Conservation (phyloP, 768 basidiomycete species). For the Russula griseocarnosa region DNA sequence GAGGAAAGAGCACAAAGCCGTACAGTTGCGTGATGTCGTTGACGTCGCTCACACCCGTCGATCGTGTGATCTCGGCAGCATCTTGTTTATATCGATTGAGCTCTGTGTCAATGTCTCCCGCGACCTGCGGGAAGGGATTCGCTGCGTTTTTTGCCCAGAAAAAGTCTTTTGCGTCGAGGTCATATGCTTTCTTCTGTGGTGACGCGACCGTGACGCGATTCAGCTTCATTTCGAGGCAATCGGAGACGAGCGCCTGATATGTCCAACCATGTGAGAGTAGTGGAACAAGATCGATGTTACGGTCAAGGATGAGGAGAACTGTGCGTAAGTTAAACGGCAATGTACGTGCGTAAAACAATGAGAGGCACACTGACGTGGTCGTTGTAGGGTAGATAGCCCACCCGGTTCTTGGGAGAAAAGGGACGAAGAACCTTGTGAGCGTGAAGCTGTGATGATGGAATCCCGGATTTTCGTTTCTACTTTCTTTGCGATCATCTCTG, state of each 20-base stretch:
- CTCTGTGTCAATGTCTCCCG: constrained; percentile 93
- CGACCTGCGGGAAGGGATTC: constrained; percentile 96
- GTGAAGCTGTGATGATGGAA: constrained; percentile 64
- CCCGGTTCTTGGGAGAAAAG: constrained; percentile 78
- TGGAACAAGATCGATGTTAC: constrained; percentile 91
- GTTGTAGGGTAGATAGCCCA: constrained; percentile 79
- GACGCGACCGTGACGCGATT: constrained; percentile 86
- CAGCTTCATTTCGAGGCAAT: constrained; percentile 94
- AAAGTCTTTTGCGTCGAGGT: constrained; percentile 97
- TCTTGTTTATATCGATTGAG: constrained; percentile 92
- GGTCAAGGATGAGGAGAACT: constrained; percentile 92
- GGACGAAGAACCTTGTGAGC: constrained; percentile 55
- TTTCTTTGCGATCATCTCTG: constrained; percentile 98
- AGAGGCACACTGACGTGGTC: constrained; percentile 62
- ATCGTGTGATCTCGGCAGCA: constrained; percentile 93
- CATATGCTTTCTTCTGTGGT: constrained; percentile 80
- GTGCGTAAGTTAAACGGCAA: constrained; percentile 19
- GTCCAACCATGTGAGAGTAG: constrained; percentile 98
- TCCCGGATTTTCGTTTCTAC: constrained; percentile 90
- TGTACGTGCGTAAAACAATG: background rate
- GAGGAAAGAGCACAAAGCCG: constrained; percentile 32
- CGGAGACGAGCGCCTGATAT: constrained; percentile 96
- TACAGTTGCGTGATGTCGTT: constrained; percentile 93
- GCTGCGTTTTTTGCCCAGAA: constrained; percentile 98
- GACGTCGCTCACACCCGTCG: constrained; percentile 93